Evolutionary conservation across 2,329 filamentous ascomycete genomes (phyloP).

Genomic region (Alternaria sp.): DNA sequence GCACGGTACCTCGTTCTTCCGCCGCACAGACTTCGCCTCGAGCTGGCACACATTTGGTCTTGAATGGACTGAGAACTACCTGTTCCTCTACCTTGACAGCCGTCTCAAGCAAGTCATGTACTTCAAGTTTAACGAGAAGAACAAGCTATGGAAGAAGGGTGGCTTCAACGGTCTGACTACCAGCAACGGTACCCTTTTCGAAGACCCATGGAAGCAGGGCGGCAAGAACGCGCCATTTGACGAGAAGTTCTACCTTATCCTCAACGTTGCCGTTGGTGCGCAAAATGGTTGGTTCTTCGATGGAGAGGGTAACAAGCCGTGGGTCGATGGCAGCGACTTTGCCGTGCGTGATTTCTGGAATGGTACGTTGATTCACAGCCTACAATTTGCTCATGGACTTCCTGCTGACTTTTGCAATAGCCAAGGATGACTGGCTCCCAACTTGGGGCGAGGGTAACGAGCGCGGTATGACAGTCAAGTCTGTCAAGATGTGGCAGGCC

Average conservation of each 20-base stretch:
- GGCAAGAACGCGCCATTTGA: conserved; percentile 76
- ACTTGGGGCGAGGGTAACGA: conserved; percentile 72
- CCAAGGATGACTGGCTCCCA: conserved; percentile 65
- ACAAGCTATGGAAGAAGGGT: conserved; percentile 71
- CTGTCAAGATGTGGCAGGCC: conserved; percentile 64
- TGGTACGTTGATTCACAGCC: conserved; percentile 15
- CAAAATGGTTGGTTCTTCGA: conserved; percentile 79
- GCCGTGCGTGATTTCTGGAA: conserved; percentile 38
- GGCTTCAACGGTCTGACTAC: conserved; percentile 67
- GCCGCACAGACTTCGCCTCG: conserved; percentile 75
- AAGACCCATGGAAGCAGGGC: conserved; percentile 70
- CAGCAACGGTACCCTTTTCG: conserved; percentile 69
- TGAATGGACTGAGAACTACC: conserved; percentile 79
- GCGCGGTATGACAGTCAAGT: conserved; percentile 68
- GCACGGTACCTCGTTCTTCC: conserved; percentile 37
- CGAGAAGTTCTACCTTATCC: conserved; percentile 75
- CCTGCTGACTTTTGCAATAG: conserved; percentile 72
- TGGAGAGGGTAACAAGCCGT: conserved; percentile 79
- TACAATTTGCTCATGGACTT: not conserved
- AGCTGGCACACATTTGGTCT: conserved; percentile 76
- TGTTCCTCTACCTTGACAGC: conserved; percentile 84
- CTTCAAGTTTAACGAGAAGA: conserved; percentile 66
- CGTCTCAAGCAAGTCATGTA: conserved; percentile 81
- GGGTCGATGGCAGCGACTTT: conserved; percentile 55
- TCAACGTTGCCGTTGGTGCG: conserved; percentile 78